Evolutionary conservation across 2,329 filamentous ascomycete species (phyloP), one percentile per base, ranked within the genome.

Genomic region (Sporothrix inflata): DNA sequence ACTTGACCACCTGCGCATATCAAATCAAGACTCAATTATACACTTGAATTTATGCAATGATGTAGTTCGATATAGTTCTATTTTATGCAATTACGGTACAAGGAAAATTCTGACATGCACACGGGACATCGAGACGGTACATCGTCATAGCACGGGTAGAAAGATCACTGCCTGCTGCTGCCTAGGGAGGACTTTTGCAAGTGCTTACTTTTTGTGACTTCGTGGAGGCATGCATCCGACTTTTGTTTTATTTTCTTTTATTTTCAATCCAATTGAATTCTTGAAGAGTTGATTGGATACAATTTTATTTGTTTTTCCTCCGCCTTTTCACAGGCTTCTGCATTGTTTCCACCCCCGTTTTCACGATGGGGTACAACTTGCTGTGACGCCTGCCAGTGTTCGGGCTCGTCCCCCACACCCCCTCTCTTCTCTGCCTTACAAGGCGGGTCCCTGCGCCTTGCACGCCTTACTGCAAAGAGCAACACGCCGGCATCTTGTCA

Each of bases 351-450:
- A 24, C 30, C 34, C 57, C 4, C n/a, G n/a, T 14, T 21, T 21
- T 57, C n/a, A 51, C 49, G 5, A 55, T 40, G 14, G 30, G 30
- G 16, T 19, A 30, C 57, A 12, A 63, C n/a, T 1, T 2, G 9
- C 9, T 42, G 57, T 63, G 34, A 42, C 34, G 24, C 57, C 34
- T 19, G 27, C 8, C 30, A 7, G 53, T 16, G 7, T 24, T 19
- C n/a, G n/a, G n/a, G n/a, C n/a, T n/a, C 42, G n/a, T 16, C 57
- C 57, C 57, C 57, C 34, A 24, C 57, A 40, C 57, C 27, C 57
- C 38, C 57, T 42, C 9, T 42, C 34, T 42, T 63, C 12, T 63
- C 34, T 63, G 57, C 57, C 57, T 63, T 63, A 63, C 57, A 63
- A 63, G 57, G 57, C 57, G 19, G 16, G 8, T 40, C 57, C n/a